Evolutionary conservation across 352 stramenopile species (phyloP), one percentile per base, ranked within the genome.

Genomic region (Phytopythium aichiense): DNA sequence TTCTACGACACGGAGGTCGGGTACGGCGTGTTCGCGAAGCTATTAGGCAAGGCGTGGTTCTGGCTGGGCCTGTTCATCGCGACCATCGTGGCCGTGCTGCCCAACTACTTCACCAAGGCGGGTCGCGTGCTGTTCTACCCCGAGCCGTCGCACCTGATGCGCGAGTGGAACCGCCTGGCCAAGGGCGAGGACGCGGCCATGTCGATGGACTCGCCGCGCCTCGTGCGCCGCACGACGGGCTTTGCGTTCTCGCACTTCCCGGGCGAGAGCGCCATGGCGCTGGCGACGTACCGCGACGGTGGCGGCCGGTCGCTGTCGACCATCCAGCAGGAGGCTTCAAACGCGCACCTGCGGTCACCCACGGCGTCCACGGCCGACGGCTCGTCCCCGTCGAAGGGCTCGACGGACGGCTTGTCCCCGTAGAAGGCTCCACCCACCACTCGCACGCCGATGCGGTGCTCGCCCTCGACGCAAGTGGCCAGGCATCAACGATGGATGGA

Each of bases 141-240:
- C 0, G 88, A 96, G 65, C 88, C 88, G 37, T 94, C 88, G 31
- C 86, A 96, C 52, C 58, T 96, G 58, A 96, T 96, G 88, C 86
- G 88, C 22, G 88, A 96, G 67, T 96, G 88, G 88, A 96, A 96
- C 66, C 83, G 83, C 43, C 42, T 94, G 66, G 80, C 84, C n/a
- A 92, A 92, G 68, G 70, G 74, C 22, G 81, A 92, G 61, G 83
- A 92, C 35, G 69, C 79, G 0, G 73, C 75, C 1, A 66, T 81
- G 38, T 59, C 79, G 13, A 61, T 84, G 63, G 78, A 94, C 20
- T 89, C 83, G 2, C 84, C 87, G 3, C 77, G 87, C 0, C 77
- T 95, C 20, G 81, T 95, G 50, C 87, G 87, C n/a, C 79, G 77
- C 45, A 91, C 92, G 58, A 94, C 87, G 16, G 87, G 87, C 37